phyloP scores from a whole-genome alignment of 257 asterid genomes.

The Solanum clarkiae region DNA sequence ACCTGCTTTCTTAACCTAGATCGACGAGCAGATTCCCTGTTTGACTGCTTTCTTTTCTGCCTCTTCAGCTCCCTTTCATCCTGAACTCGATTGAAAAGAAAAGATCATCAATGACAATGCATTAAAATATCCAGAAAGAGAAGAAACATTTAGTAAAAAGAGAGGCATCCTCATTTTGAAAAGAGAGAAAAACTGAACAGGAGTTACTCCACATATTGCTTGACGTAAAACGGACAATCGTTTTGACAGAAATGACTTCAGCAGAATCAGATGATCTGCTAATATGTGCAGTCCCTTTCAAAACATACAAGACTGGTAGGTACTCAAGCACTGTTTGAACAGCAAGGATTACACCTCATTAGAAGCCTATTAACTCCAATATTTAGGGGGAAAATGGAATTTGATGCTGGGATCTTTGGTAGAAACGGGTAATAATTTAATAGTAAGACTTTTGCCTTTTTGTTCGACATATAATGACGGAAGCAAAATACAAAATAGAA shows the following conservation, averaged over 20 bases:
- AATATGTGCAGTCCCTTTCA: neutral
- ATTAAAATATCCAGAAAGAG: neutral
- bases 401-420: neutral
- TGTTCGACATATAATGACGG: neutral
- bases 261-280: neutral
- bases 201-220: no score
- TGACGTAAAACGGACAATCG: neutral
- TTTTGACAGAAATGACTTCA: neutral
- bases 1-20: constrained; percentile 90
- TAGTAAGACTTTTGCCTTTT: neutral
- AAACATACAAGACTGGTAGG: neutral
- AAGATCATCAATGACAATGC: neutral
- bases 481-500: neutral
- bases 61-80: constrained; percentile 82
- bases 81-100: constrained; percentile 17
- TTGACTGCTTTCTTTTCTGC: constrained; percentile 80
- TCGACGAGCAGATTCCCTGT: constrained; percentile 84
- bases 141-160: neutral
- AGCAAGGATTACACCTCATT: neutral
- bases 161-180: neutral
- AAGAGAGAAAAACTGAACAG: neutral
- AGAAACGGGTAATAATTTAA: neutral
- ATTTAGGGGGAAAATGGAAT: neutral
- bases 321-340: neutral
- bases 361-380: neutral